Evolutionary conservation across 2,329 filamentous ascomycete genomes (phyloP).

Genomic region (Neofusicoccum umdonicola): DNA sequence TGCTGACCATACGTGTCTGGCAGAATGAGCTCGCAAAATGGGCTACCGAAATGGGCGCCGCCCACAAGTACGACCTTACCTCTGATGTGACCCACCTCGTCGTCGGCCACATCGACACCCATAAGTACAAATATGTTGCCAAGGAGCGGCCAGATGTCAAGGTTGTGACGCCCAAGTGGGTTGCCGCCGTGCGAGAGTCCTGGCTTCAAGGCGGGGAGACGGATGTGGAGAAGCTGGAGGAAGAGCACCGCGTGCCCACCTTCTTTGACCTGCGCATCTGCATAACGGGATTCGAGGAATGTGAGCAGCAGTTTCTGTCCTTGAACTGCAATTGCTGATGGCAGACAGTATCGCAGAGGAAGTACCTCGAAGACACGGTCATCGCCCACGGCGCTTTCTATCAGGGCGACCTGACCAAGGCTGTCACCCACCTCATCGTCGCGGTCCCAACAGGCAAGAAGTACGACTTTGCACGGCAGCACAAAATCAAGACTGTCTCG

Average conservation of each 20-base stretch:
- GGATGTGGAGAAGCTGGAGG: conserved; percentile 68
- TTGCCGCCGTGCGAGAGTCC: conserved; percentile 72
- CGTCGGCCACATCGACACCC: conserved; percentile 82
- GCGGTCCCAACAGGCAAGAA: conserved; percentile 79
- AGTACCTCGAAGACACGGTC: conserved; percentile 67
- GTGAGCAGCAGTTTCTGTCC: conserved; percentile 38
- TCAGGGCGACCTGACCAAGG: conserved; percentile 80
- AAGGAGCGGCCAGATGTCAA: conserved; percentile 82
- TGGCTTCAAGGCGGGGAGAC: conserved; percentile 81
- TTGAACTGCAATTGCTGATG: conserved; percentile 26
- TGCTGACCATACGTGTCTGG: conserved; percentile 7
- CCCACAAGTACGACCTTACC: conserved; percentile 89
- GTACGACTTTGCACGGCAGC: conserved; percentile 80
- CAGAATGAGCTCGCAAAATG: conserved; percentile 59
- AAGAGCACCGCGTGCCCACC: conserved; percentile 61
- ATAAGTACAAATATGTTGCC: conserved; percentile 94
- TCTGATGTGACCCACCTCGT: conserved; percentile 93
- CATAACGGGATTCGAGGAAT: conserved; percentile 68
- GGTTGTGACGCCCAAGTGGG: conserved; percentile 78
- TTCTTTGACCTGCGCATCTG: conserved; percentile 64
- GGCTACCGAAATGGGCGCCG: conserved; percentile 78
- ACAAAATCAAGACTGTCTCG: conserved; percentile 77
- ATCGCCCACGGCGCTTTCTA: conserved; percentile 75
- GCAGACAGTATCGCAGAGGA: conserved; percentile 60
- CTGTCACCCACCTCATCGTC: conserved; percentile 84